A percentile compares a stretch with the other conserved stretches of the same genome.
Evolutionary conservation across 73 alveolate genomes (phyloP).

Genomic region (Paramecium biaurelia): DNA sequence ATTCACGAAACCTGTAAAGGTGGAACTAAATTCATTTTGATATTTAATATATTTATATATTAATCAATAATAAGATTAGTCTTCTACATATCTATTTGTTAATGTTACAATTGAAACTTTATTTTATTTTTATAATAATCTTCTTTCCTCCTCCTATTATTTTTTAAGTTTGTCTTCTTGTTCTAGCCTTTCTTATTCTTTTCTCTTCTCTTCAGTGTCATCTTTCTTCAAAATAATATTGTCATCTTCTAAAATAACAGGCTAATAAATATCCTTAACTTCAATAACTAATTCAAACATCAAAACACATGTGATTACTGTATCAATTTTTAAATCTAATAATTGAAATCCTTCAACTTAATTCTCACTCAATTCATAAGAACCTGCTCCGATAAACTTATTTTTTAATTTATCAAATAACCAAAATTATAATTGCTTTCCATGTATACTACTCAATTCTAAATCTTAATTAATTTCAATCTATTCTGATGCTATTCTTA

Average conservation of each 20-base stretch:
- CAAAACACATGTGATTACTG: neutral
- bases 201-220: constrained; percentile 16
- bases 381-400: constrained; percentile 1
- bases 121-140: neutral
- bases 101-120: neutral
- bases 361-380: neutral
- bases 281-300: neutral
- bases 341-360: neutral
- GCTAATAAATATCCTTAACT: neutral
- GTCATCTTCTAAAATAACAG: constrained; percentile 15
- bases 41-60: neutral
- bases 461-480: neutral
- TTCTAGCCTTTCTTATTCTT: neutral
- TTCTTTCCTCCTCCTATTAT: neutral
- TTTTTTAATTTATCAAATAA: neutral
- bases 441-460: constrained; percentile 2
- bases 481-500: neutral
- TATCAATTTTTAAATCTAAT: neutral
- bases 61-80: constrained; percentile 11
- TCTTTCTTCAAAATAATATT: constrained; percentile 9
- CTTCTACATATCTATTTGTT: constrained; percentile 5
- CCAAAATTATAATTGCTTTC: constrained; percentile 6
- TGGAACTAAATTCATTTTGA: neutral
- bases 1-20: neutral
- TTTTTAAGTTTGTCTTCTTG: neutral